Evolutionary conservation across 805 yeast genomes (phyloP).

Genomic region (Suhomyces vadensis): DNA sequence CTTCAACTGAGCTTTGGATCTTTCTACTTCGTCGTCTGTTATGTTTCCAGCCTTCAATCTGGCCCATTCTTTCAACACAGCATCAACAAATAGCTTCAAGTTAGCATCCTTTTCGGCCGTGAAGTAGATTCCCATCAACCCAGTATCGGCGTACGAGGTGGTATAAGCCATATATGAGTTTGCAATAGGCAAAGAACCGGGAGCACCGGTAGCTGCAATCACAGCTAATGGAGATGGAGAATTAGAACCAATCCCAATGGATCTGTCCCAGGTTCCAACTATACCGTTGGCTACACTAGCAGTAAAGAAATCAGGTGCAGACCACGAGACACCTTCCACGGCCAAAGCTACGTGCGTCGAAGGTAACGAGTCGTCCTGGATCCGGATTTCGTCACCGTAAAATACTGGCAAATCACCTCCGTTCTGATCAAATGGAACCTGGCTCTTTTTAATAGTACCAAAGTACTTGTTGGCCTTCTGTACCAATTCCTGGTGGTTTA

Average conservation of each 20-base stretch:
- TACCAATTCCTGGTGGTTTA: slow-evolving; percentile 83
- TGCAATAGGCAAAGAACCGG: slow-evolving; percentile 67
- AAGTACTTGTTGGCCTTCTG: slow-evolving; percentile 73
- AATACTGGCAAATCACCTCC: slow-evolving; percentile 77
- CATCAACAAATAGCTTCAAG: slow-evolving; percentile 67
- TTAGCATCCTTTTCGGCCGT: slow-evolving; percentile 76
- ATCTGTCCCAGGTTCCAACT: slow-evolving; percentile 96
- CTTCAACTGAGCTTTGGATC: slow-evolving; percentile 92
- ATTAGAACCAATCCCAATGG: slow-evolving; percentile 78
- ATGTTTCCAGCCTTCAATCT: slow-evolving; percentile 78
- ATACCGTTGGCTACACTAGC: slow-evolving; percentile 96
- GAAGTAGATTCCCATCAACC: slow-evolving; percentile 95
- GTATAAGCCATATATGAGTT: slow-evolving; percentile 96
- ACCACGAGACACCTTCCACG: slow-evolving; percentile 98
- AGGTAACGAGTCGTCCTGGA: slow-evolving; percentile 81
- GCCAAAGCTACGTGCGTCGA: slow-evolving; percentile 90
- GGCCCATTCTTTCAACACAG: slow-evolving; percentile 84
- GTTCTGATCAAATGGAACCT: slow-evolving; percentile 71
- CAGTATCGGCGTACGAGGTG: slow-evolving; percentile 96
- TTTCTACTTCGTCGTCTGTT: slow-evolving; percentile 81
- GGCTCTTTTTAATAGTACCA: slow-evolving; percentile 61
- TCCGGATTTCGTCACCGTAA: slow-evolving; percentile 81
- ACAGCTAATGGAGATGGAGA: slow-evolving; percentile 85
- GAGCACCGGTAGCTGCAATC: slow-evolving; percentile 58
- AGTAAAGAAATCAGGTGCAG: slow-evolving; percentile 90